Percentiles rank a stretch among this genome's conserved stretches.
These are phyloP conservation scores for Epichloe baconii DNA, from an alignment of 2,329 filamentous ascomycete species.

Conservation along the genomic window DNA sequence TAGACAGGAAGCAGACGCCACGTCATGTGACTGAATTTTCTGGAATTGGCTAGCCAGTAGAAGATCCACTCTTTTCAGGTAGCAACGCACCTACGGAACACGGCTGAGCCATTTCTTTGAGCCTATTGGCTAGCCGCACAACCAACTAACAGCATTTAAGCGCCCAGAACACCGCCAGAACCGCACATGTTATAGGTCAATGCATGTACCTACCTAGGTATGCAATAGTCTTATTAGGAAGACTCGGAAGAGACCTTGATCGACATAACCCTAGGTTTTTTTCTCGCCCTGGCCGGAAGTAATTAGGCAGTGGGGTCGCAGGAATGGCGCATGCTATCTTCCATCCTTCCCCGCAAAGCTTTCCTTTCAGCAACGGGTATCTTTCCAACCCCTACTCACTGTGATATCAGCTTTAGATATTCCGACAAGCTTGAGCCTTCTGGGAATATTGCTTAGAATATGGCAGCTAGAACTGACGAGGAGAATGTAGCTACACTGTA, in stretches of 20 bases:
- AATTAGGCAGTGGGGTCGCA: not conserved
- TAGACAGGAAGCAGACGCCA: constrained; percentile 1
- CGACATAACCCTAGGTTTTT: not conserved
- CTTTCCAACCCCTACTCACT: not conserved
- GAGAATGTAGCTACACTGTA: constrained; percentile 39
- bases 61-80: not conserved
- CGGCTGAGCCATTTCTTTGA: not conserved
- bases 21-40: constrained; percentile 2
- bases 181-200: not conserved
- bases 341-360: not conserved
- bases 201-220: not conserved
- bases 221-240: not conserved
- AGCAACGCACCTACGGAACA: not conserved
- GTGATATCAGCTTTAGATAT: not conserved
- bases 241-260: not conserved
- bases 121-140: not conserved
- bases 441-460: constrained; percentile 13
- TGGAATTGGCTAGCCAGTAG: not conserved
- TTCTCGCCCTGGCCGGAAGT: not conserved
- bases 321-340: not conserved
- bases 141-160: not conserved
- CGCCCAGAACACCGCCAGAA: not conserved
- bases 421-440: not conserved
- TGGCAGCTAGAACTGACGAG: constrained; percentile 35
- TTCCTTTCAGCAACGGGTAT: not conserved